Evolutionary conservation across 163 green algal genomes (phyloP), one percentile per base, ranked within the genome.

Genomic region (Botryococcus braunii): DNA sequence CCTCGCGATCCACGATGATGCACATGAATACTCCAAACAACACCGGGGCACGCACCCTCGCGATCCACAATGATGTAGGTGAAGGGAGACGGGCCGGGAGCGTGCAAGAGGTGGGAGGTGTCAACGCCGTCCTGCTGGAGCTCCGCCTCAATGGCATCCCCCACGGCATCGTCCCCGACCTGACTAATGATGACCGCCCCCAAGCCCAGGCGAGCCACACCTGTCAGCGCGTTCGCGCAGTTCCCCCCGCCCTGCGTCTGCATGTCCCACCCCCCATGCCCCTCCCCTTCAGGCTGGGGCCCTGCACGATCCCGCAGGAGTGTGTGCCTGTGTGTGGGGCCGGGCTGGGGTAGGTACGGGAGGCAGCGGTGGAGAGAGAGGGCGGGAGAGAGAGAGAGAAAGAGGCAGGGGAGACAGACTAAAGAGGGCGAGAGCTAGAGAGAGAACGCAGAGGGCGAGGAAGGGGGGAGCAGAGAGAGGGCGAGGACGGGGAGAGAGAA

Each of bases 1-100:
- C n/a, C n/a, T n/a, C n/a, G n/a, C n/a, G n/a, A n/a, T n/a, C n/a
- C n/a, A n/a, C n/a, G n/a, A n/a, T n/a, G n/a, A n/a, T n/a, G n/a
- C n/a, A n/a, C n/a, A n/a, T n/a, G n/a, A n/a, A n/a, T n/a, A n/a
- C n/a, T n/a, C n/a, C n/a, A n/a, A n/a, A n/a, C n/a, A n/a, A n/a
- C n/a, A n/a, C n/a, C n/a, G n/a, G n/a, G n/a, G n/a, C n/a, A n/a
- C n/a, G n/a, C n/a, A 89, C 88, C 85, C 75, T 77, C 39, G 1
- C 78, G 60, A 69, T 97, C 92, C 0, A 97, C 90, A 55, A 97
- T 95, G 69, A 97, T 96, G 84, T 98, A 98, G 0, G 93, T 97
- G 78, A 97, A 98, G 31, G 92, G 91, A 0, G 92, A 97, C n/a
- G 75, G 58, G 2, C 79, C 86, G 27, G 77, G 29, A 17, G 81